phyloP scores from a whole-genome alignment of 2,329 filamentous ascomycete genomes.

The Amesomyces nigricolor region DNA sequence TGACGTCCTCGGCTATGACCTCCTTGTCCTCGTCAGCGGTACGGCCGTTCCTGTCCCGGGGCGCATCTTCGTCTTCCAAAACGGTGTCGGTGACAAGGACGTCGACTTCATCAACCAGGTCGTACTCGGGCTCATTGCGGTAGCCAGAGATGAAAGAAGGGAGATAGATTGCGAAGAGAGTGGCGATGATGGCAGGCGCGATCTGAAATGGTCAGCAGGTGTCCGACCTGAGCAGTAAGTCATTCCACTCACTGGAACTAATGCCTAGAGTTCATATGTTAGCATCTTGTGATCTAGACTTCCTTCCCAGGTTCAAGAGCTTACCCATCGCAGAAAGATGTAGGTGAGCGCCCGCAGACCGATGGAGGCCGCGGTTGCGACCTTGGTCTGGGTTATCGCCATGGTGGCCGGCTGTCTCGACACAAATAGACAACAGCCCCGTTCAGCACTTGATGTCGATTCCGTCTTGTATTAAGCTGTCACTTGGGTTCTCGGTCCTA shows the following conservation, averaged over 20 bases:
- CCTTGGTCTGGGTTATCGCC: slow-evolving; percentile 29
- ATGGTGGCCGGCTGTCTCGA: slow-evolving; percentile 22
- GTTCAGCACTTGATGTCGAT: not conserved
- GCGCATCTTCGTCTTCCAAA: slow-evolving; percentile 17
- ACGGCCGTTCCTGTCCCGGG: slow-evolving; percentile 33
- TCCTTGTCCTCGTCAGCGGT: slow-evolving; percentile 26
- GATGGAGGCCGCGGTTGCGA: slow-evolving; percentile 43
- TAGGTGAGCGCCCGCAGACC: slow-evolving; percentile 46
- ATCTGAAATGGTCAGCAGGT: slow-evolving; percentile 17
- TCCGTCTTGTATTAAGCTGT: not conserved
- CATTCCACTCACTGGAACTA: slow-evolving; percentile 32
- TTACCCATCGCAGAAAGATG: slow-evolving; percentile 60
- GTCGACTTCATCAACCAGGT: slow-evolving; percentile 56
- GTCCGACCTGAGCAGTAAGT: not conserved
- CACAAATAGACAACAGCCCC: not conserved
- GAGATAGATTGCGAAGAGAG: slow-evolving; percentile 61
- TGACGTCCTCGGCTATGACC: slow-evolving; percentile 39
- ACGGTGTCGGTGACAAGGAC: slow-evolving; percentile 46
- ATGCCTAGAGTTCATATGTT: slow-evolving; percentile 25
- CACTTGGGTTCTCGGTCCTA: not conserved
- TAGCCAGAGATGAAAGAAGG: slow-evolving; percentile 58
- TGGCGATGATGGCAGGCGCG: slow-evolving; percentile 42
- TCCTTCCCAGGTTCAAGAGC: too few relatives aligned
- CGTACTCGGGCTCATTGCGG: slow-evolving; percentile 50
- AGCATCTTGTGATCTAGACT: slow-evolving; percentile 14